Conservation (phyloP, 345 rosid species). For the Mangifera indica region DNA sequence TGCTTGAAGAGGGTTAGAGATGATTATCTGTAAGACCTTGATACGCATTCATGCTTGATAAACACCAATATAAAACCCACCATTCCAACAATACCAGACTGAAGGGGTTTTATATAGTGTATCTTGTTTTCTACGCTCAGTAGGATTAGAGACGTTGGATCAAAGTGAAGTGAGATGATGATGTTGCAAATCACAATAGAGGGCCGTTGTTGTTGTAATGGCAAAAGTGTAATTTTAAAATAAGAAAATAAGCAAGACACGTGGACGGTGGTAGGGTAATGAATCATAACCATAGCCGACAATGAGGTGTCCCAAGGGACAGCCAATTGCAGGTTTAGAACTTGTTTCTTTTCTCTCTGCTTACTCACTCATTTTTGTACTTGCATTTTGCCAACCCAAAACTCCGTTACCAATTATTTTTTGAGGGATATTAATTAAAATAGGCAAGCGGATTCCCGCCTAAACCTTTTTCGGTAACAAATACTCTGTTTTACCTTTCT, state of each 20-base stretch:
- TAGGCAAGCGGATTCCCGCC: too few relatives aligned
- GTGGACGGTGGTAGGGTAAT: slow-evolving; percentile 21
- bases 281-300: slow-evolving; percentile 28
- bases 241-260: slow-evolving; percentile 20
- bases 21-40: slow-evolving; percentile 35
- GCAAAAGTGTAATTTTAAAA: slow-evolving; percentile 10
- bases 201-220: neutral
- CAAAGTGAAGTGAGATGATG: neutral
- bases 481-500: too few relatives aligned
- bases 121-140: slow-evolving; percentile 12
- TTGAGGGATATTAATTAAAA: too few relatives aligned
- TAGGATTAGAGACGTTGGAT: slow-evolving; percentile 22
- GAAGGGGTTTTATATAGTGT: slow-evolving; percentile 16
- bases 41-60: slow-evolving; percentile 40
- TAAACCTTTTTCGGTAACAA: too few relatives aligned
- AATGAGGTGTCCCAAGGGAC: slow-evolving; percentile 27
- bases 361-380: neutral
- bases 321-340: slow-evolving; percentile 27
- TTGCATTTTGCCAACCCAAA: neutral
- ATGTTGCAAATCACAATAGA: neutral
- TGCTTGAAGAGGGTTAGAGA: slow-evolving; percentile 32
- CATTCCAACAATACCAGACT: slow-evolving; percentile 21
- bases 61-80: slow-evolving; percentile 10
- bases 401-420: neutral
- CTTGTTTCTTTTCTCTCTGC: slow-evolving; percentile 14